phyloP scores from a whole-genome alignment of 257 asterid species.

The Sherardia arvensis region DNA sequence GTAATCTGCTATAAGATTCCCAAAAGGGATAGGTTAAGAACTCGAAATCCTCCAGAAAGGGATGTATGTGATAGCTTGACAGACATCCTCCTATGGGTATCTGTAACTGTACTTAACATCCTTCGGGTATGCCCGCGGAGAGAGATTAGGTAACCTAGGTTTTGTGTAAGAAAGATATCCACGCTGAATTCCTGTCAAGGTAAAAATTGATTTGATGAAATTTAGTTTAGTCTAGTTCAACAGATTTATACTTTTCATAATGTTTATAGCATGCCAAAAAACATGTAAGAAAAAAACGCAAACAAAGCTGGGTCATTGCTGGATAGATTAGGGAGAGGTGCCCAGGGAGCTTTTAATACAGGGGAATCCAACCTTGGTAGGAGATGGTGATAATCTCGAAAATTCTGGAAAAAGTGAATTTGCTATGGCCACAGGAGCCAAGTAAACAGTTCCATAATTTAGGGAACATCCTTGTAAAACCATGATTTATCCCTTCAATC shows the following conservation, averaged over 20 bases:
- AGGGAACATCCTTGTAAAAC: constrained; percentile 34
- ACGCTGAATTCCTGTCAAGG: constrained; percentile 29
- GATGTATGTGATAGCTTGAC: constrained; percentile 74
- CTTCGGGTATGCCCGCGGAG: constrained; percentile 51
- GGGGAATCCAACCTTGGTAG: constrained; percentile 16
- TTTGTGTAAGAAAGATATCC: constrained; percentile 33
- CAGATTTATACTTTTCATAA: too few species aligned
- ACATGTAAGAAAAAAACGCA: background rate
- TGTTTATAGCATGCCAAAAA: background rate
- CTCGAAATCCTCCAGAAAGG: constrained; percentile 67
- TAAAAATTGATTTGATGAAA: background rate
- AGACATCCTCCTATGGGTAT: constrained; percentile 76
- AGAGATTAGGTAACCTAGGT: constrained; percentile 27
- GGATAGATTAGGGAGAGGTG: constrained; percentile 13
- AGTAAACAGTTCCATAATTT: constrained; percentile 27
- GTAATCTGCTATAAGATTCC: constrained; percentile 52
- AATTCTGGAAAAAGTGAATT: constrained; percentile 16
- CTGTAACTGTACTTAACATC: constrained; percentile 54
- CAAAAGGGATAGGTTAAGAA: constrained; percentile 59
- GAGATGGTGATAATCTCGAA: constrained; percentile 13
- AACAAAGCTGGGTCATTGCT: constrained; percentile 34
- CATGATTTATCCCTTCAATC: constrained; percentile 53
- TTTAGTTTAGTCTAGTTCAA: background rate
- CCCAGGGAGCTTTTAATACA: constrained; percentile 17
- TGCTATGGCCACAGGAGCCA: constrained; percentile 22